Evolutionary conservation across 2,329 filamentous ascomycete genomes (phyloP), one percentile per base, ranked within the genome.

Genomic region (Colletotrichum eleusines): DNA sequence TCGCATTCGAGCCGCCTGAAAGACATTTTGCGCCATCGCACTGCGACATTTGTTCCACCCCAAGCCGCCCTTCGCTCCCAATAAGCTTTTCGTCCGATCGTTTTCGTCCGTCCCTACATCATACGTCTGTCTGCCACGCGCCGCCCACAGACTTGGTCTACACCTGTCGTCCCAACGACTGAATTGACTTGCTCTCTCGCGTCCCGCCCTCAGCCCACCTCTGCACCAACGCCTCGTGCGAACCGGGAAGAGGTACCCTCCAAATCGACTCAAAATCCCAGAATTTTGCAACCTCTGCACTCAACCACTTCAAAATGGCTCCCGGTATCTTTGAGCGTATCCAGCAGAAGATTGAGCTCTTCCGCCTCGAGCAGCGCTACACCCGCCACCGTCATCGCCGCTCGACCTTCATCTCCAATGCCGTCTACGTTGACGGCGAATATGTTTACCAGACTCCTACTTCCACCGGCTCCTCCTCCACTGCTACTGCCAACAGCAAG

Each of bases 291-390:
- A 4, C 31, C 28, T 20, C 38, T 20, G 42, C 53, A 16, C 16
- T 28, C 46, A 18, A 44, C 18, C 1, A 40, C 12, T 31, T 68
- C 54, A 70, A 23, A 70, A 87, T 87, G 84, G 84, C 83, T 61
- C 82, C 84, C 77, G 84, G 84, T 76, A 77, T 91, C 77, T 77
- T 91, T 76, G 85, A 89, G 72, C 86, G 87, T 79, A 87, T 91
- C 79, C 86, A 90, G 76, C 86, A 88, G 71, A 89, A 92, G 86
- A 85, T 97, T 77, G 94, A 98, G 86, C 90, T 98, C 78, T 96
- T 97, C 87, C 93, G 94, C 60, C 91, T 98, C 75, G 95, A 98
- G 85, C 92, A 98, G 84, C 92, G 94, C 77, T 98, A 98, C 86
- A 97, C 95, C 62, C 92, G 92, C 77, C 92, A 94, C 80, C 94